Evolutionary conservation across 805 yeast genomes (phyloP).

Genomic region (Yarrowia alimentaria): DNA sequence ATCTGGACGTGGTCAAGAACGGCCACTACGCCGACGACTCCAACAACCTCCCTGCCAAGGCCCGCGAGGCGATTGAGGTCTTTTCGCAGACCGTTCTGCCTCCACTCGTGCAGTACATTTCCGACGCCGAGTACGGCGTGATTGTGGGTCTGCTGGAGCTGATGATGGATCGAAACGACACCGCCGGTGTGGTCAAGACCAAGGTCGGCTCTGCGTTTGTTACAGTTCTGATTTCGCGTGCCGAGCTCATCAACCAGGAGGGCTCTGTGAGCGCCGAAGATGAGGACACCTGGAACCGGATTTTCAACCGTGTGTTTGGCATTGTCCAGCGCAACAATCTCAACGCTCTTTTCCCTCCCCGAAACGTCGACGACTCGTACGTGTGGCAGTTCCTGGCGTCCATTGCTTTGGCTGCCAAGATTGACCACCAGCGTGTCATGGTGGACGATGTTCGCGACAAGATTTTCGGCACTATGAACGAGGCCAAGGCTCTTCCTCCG

Average conservation of each 20-base stretch:
- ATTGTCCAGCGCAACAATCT: constrained; percentile 69
- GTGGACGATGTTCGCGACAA: constrained; percentile 93
- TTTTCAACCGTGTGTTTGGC: constrained; percentile 79
- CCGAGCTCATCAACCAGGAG: constrained; percentile 88
- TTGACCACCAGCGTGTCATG: constrained; percentile 81
- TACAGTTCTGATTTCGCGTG: constrained; percentile 87
- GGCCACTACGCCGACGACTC: constrained; percentile 61
- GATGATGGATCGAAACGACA: constrained; percentile 66
- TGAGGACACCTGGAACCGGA: constrained; percentile 67
- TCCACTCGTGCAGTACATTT: constrained; percentile 75
- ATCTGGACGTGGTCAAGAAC: constrained; percentile 69
- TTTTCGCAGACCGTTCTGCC: constrained; percentile 81
- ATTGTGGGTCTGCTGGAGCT: constrained; percentile 73
- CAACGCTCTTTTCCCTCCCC: constrained; percentile 76
- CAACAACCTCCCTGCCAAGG: constrained; percentile 49
- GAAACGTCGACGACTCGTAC: constrained; percentile 64
- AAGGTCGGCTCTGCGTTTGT: constrained; percentile 83
- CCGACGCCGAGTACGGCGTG: constrained; percentile 76
- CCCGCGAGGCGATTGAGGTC: constrained; percentile 62
- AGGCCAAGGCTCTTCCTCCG: constrained; percentile 58
- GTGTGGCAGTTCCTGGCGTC: constrained; percentile 98
- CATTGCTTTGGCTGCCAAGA: constrained; percentile 84
- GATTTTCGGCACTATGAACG: constrained; percentile 81
- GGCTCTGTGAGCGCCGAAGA: constrained; percentile 49
- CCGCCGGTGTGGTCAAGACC: constrained; percentile 52